Base-by-base conservation (phyloP, 164 flowering plant species). In the Nelumbo lutea region DNA sequence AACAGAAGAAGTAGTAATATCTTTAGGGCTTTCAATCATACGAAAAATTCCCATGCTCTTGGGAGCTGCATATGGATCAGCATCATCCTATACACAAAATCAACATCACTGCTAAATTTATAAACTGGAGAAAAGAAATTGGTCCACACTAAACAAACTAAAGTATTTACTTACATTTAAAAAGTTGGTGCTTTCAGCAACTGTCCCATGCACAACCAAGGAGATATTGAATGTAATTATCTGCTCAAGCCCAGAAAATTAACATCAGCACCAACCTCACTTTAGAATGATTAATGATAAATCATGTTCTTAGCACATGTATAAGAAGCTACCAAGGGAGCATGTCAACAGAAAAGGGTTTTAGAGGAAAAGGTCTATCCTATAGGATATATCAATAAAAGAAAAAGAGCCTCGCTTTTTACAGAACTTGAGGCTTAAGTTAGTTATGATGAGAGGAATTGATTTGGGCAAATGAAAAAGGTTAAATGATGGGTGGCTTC, bases 201-300 rank as follows among this genome's bases (percentile, higher is more conserved):
- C 73, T 52, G 91, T 85, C 55, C 96, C 96, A 70, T 74, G 89
- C 68, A 84, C 93, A 75, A 88, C 90, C 78, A 83, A 64, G 13
- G 87, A 86, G 44, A 90, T 88, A 72, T 90, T 90, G 78, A 90
- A 90, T 64, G 96, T 88, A 46, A 85, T 88, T 40, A 90, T 83
- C 91, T 90, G 86, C 70, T 65, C 70, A 76, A 62, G 61, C 55
- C 44, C 65, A 75, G 3, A 69, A 67, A 40, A 10, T 0, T 9
- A 11, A 45, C 7, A 14, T 67, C 62, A 68, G 42, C 62, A 45
- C 27, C 27, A 43, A 68, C 68, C 5, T 9, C 9, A 44, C 7
- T 27, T 27, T 27, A 27, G 27, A 27, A 27, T 27, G 27, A 27
- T 27, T 27, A 27, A 27, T 27, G 27, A 27, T 27, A 27, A 27